Percentiles rank a stretch among this genome's conserved stretches.
Evolutionary conservation across 495 filamentous ascomycete genomes (phyloP).

Genomic region (Aspergillus kassunensis): DNA sequence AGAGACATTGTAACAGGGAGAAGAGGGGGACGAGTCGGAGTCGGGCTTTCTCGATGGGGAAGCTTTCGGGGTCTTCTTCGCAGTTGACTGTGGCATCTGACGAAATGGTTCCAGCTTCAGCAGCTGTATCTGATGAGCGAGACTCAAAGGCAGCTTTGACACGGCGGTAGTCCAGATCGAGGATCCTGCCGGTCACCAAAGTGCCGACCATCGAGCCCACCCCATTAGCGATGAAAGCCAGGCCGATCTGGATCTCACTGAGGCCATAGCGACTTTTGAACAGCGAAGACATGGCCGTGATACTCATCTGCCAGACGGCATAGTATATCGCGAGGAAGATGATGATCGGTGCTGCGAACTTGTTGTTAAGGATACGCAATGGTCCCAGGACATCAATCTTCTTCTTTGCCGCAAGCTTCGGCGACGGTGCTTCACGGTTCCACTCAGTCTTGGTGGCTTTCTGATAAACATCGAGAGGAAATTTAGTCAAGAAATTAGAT

Average conservation of each 20-base stretch:
- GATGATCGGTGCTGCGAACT: constrained; percentile 32
- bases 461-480: no score
- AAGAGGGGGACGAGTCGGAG: constrained; percentile 35
- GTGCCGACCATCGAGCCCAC: constrained; percentile 34
- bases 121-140: no score
- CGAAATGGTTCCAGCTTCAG: constrained; percentile 26
- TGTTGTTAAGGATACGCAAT: constrained; percentile 21
- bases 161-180: constrained; percentile 44
- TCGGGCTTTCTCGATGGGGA: constrained; percentile 32
- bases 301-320: constrained; percentile 21
- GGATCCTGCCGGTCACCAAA: constrained; percentile 30
- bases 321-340: constrained; percentile 28
- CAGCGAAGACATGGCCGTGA: constrained; percentile 30
- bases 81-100: constrained; percentile 33
- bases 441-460: no score
- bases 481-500: no score
- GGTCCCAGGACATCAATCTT: no score
- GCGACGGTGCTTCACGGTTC: no score
- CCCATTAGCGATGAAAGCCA: constrained; percentile 46
- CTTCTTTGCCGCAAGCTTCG: no score
- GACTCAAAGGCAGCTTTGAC: no score
- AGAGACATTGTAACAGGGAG: constrained; percentile 25
- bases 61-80: constrained; percentile 37
- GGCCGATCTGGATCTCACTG: constrained; percentile 38
- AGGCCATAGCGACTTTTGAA: constrained; percentile 36